phyloP scores from a whole-genome alignment of 2,329 filamentous ascomycete genomes.

The Colletotrichum sp. region DNA sequence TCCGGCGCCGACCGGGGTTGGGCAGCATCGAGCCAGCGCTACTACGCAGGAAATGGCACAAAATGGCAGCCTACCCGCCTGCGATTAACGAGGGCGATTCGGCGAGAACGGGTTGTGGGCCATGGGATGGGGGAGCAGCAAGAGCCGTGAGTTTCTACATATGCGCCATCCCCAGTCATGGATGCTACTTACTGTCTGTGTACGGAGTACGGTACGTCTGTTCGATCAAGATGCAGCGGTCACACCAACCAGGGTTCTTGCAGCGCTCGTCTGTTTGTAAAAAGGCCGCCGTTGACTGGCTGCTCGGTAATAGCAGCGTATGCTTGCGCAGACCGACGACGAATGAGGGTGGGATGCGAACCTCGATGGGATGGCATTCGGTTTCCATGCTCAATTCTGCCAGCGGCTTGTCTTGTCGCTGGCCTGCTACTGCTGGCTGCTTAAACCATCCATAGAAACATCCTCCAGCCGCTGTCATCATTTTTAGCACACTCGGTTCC shows the following conservation, averaged over 20 bases:
- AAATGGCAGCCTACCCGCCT: neutral
- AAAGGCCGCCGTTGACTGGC: neutral
- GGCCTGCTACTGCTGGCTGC: neutral
- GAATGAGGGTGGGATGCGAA: neutral
- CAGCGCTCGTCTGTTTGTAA: neutral
- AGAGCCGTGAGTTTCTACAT: neutral
- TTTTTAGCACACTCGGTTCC: neutral
- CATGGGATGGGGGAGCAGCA: neutral
- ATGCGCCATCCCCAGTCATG: neutral
- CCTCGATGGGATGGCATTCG: neutral
- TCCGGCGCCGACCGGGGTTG: neutral
- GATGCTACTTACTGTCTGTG: neutral
- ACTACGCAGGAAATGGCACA: neutral
- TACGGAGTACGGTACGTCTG: neutral
- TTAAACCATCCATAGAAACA: neutral
- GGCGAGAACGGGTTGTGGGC: conserved; percentile 10
- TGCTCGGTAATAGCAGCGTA: neutral
- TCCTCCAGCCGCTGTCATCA: neutral
- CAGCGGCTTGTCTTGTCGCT: neutral
- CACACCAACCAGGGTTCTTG: neutral
- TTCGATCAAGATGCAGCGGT: neutral
- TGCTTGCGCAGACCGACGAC: neutral
- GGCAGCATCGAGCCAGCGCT: neutral
- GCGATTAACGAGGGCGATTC: neutral
- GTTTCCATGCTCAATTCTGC: neutral